These are phyloP conservation scores for Sarcomyxa edulis DNA, from an alignment of 768 basidiomycete species.

Conservation along the genomic window DNA sequence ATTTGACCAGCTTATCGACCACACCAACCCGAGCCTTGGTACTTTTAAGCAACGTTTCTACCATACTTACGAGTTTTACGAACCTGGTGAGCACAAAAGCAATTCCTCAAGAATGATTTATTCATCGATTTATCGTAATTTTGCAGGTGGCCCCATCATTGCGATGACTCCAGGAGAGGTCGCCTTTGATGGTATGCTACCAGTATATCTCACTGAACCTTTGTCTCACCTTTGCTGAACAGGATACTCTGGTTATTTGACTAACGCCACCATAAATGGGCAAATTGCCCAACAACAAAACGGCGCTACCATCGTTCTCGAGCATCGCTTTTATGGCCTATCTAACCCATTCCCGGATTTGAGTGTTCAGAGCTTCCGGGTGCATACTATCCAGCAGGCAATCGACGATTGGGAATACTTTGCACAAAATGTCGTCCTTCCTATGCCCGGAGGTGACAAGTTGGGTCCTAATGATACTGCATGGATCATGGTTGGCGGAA, in stretches of 20 bases:
- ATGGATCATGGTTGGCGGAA: slow-evolving; percentile 48
- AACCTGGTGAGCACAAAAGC: slow-evolving; percentile 36
- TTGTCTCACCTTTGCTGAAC: slow-evolving; percentile 6
- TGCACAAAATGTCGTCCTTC: slow-evolving; percentile 56
- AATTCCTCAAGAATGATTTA: no score
- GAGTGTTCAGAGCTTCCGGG: slow-evolving; percentile 45
- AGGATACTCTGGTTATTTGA: slow-evolving; percentile 53
- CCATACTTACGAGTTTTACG: slow-evolving; percentile 64
- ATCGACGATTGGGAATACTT: slow-evolving; percentile 72
- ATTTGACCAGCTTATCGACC: slow-evolving; percentile 57
- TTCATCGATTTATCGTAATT: neutral
- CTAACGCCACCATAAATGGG: slow-evolving; percentile 59
- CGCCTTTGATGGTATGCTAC: slow-evolving; percentile 41
- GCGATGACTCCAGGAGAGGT: slow-evolving; percentile 63
- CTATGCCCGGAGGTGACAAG: slow-evolving; percentile 60
- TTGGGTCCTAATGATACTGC: slow-evolving; percentile 51
- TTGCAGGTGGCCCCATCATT: slow-evolving; percentile 54
- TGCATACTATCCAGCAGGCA: slow-evolving; percentile 70
- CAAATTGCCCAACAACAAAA: slow-evolving; percentile 60
- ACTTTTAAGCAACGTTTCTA: slow-evolving; percentile 79
- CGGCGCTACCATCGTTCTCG: slow-evolving; percentile 57
- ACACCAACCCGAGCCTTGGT: slow-evolving; percentile 51
- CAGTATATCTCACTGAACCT: slow-evolving; percentile 3
- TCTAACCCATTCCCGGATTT: slow-evolving; percentile 67
- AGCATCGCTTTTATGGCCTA: slow-evolving; percentile 73